Evolutionary conservation across 805 yeast genomes (phyloP).

Genomic region (Hanseniaspora taiwanica): DNA sequence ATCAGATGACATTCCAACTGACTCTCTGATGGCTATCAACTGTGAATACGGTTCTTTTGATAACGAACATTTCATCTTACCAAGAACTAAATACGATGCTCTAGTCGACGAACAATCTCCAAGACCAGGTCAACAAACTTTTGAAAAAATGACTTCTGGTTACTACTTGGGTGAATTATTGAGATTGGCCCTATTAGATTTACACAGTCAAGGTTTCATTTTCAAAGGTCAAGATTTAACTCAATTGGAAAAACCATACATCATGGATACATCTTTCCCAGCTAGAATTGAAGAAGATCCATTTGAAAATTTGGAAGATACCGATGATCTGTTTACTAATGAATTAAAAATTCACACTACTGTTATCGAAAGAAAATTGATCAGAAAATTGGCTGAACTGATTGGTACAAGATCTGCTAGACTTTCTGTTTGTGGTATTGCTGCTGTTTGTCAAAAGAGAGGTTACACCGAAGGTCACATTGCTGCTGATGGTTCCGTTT

Average conservation of each 20-base stretch:
- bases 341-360: slow-evolving; percentile 55
- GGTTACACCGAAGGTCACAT: slow-evolving; percentile 64
- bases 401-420: slow-evolving; percentile 90
- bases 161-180: slow-evolving; percentile 88
- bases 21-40: slow-evolving; percentile 84
- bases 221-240: slow-evolving; percentile 59
- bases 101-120: slow-evolving; percentile 77
- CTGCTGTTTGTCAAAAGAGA: slow-evolving; percentile 85
- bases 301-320: slow-evolving; percentile 67
- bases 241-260: slow-evolving; percentile 47
- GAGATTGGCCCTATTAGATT: slow-evolving; percentile 67
- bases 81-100: slow-evolving; percentile 81
- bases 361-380: slow-evolving; percentile 62
- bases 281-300: slow-evolving; percentile 83
- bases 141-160: slow-evolving; percentile 96
- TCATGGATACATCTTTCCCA: slow-evolving; percentile 83
- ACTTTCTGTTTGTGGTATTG: slow-evolving; percentile 87
- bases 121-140: slow-evolving; percentile 90
- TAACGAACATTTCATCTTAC: slow-evolving; percentile 70
- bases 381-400: slow-evolving; percentile 72
- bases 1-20: slow-evolving; percentile 45
- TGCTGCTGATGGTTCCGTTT: slow-evolving; percentile 97
- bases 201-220: slow-evolving; percentile 47
- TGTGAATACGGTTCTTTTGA: slow-evolving; percentile 98
- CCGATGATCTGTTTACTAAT: slow-evolving; percentile 48